These are phyloP conservation scores for Papiliotrema flavescens DNA, from an alignment of 1,284 basidiomycete genomes.

Conservation along the genomic window DNA sequence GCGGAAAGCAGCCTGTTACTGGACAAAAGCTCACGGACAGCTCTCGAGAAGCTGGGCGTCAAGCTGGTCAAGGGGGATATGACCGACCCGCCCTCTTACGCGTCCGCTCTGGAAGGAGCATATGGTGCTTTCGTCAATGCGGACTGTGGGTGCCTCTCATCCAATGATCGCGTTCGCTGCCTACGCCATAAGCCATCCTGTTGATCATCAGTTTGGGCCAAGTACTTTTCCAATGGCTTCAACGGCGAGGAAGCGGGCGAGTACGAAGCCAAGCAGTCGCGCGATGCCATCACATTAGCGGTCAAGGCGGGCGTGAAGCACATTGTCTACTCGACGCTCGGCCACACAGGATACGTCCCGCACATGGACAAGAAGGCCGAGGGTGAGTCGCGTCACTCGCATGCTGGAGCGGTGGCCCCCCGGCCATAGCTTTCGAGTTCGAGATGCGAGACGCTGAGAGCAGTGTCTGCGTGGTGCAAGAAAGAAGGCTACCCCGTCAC, in stretches of 20 bases:
- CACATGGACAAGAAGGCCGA: slow-evolving; percentile 11
- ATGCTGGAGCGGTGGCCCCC: too few species aligned
- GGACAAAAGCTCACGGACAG: not conserved
- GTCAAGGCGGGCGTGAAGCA: slow-evolving; percentile 8
- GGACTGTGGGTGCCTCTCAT: slow-evolving; percentile 31
- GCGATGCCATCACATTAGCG: slow-evolving; percentile 7
- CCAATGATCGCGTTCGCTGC: too few species aligned
- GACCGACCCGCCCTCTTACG: slow-evolving; percentile 15
- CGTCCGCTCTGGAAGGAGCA: slow-evolving; percentile 15
- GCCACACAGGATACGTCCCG: not conserved
- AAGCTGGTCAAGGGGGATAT: slow-evolving; percentile 21
- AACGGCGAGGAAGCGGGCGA: slow-evolving; percentile 12
- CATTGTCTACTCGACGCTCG: slow-evolving; percentile 15
- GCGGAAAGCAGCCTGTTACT: too few species aligned
- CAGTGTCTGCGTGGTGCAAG: slow-evolving; percentile 6
- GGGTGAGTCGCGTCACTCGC: not conserved
- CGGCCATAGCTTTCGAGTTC: too few species aligned
- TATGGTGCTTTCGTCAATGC: slow-evolving; percentile 25
- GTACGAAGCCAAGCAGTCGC: slow-evolving; percentile 11
- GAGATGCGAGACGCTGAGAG: not conserved
- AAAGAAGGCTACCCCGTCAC: slow-evolving; percentile 1
- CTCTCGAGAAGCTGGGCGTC: slow-evolving; percentile 12
- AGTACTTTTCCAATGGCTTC: slow-evolving; percentile 8
- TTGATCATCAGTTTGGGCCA: slow-evolving; percentile 11
- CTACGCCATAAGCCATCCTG: not conserved